phyloP scores from a whole-genome alignment of 805 yeast species.

The Metschnikowia bowlesiae region DNA sequence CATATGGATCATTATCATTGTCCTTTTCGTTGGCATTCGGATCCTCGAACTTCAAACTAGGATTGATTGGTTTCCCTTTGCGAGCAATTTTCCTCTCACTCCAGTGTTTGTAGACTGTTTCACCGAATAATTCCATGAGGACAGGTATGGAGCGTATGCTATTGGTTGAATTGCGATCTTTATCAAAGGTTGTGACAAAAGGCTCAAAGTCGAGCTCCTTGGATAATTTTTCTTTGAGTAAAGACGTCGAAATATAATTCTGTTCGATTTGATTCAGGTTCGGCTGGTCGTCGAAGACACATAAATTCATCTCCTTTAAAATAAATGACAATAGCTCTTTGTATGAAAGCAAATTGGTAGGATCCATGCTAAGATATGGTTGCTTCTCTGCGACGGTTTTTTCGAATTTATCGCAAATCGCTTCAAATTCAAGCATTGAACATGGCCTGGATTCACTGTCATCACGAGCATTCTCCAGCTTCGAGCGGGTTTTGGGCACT shows the following conservation, averaged over 20 bases:
- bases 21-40: conserved; percentile 73
- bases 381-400: conserved; percentile 71
- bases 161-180: conserved; percentile 23
- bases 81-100: conserved; percentile 64
- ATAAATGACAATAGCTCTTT: conserved; percentile 60
- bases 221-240: conserved; percentile 54
- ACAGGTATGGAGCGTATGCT: conserved; percentile 42
- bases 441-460: conserved; percentile 32
- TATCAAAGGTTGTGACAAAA: conserved; percentile 58
- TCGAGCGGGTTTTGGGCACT: conserved; percentile 21
- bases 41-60: conserved; percentile 78
- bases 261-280: conserved; percentile 24
- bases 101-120: conserved; percentile 76
- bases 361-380: conserved; percentile 85
- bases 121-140: conserved; percentile 59
- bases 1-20: conserved; percentile 84
- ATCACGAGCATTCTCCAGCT: conserved; percentile 10
- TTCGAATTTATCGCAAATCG: conserved; percentile 70
- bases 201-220: conserved; percentile 52
- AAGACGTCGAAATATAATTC: conserved; percentile 46
- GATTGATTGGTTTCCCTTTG: conserved; percentile 67
- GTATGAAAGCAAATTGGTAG: conserved; percentile 64
- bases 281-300: conserved; percentile 18
- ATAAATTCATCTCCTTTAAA: conserved; percentile 29
- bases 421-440: conserved; percentile 83